Base-by-base conservation (phyloP, 192 early-diverging fungal species). In the Kickxella alabastrina region DNA sequence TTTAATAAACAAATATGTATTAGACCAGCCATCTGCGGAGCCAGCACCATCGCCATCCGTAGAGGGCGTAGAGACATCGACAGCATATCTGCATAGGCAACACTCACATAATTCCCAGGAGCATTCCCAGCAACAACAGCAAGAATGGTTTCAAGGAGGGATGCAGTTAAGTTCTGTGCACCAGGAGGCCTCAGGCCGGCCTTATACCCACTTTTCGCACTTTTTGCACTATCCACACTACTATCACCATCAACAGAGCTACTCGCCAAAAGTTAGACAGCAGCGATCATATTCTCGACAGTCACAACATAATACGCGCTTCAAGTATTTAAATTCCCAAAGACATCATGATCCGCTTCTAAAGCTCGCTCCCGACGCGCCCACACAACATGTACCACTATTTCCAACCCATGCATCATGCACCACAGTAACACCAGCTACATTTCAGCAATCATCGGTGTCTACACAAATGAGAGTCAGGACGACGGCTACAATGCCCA, bases 81-180 rank as follows among this genome's bases (percentile, higher is more conserved):
- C 69, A 7, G 63, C 59, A 14, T 62, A 73, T 17, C 46, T 73
- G 7, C 50, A 65, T 28, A 56, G 62, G 6, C 69, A 55, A 7
- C 52, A 54, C 22, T 31, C 48, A 26, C 53, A 43, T 6, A 32
- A 12, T 12, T 6, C 31, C 31, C 49, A 40, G 37, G 14, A 24
- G 3, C 37, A 40, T 19, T 37, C 49, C 27, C 64, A 42, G 26
- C 54, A 57, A 14, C 31, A 32, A 31, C 44, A 46, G n/a, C 44
- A 32, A 32, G 31, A 8, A 12, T 12, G 12, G 31, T 32, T 12
- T 6, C 31, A 10, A 17, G 5, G 12, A 32, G 6, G 6, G 31
- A 6, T 8, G 12, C 31, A 32, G 31, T 12, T 12, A 32, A 32
- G 6, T 8, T 12, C 31, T 32, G 12, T 12, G 31, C 31, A 32